These are phyloP conservation scores for Calonectria fujianensis DNA, from an alignment of 2,329 filamentous ascomycete genomes.

Conservation along the genomic window DNA sequence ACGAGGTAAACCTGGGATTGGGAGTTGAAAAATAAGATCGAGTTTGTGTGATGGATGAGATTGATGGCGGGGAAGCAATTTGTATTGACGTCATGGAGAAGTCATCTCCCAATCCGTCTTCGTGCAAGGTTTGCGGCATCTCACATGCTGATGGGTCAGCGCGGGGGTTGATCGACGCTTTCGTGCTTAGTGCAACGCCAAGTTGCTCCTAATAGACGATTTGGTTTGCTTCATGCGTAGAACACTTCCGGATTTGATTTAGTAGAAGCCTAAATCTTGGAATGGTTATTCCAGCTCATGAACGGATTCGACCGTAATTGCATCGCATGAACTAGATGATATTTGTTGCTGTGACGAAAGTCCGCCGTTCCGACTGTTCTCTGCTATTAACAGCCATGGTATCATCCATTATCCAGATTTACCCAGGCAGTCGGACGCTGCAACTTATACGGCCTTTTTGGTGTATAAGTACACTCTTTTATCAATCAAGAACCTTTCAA, in stretches of 20 bases:
- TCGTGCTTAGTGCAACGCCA: constrained; percentile 14
- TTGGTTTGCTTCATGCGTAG: neutral
- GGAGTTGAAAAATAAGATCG: neutral
- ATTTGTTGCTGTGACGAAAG: neutral
- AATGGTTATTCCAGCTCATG: neutral
- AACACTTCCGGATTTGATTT: neutral
- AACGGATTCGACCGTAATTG: neutral
- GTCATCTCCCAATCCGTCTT: constrained; percentile 3
- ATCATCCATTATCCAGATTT: neutral
- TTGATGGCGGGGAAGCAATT: constrained; percentile 24
- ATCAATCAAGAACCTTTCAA: neutral
- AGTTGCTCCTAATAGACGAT: neutral
- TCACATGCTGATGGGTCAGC: constrained; percentile 10
- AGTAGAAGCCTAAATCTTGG: neutral
- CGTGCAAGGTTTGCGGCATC: neutral
- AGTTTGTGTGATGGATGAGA: neutral
- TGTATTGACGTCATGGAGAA: constrained; percentile 29
- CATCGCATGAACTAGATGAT: neutral
- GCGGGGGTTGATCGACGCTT: constrained; percentile 25
- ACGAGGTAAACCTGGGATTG: neutral
- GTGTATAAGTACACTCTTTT: too few species aligned
- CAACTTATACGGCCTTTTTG: neutral
- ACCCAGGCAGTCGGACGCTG: neutral
- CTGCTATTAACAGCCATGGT: neutral
- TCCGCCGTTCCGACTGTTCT: neutral